Base-by-base conservation (phyloP, 1,139 yeast species). In the Tardiomyces digboiensis region DNA sequence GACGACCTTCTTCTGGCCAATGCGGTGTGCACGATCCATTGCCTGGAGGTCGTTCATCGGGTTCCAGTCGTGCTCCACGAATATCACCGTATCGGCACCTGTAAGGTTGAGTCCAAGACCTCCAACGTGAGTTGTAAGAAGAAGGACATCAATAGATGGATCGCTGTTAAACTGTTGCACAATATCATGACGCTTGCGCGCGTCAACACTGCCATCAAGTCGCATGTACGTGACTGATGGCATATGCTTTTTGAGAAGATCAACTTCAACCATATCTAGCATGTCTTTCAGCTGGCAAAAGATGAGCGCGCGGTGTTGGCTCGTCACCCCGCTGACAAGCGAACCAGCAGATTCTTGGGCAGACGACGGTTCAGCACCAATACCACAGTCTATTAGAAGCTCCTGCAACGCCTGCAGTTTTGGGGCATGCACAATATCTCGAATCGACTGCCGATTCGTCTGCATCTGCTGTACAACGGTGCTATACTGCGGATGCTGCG, bases 31-130 rank as follows among this genome's bases (percentile, higher is more conserved):
- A 59, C 99, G 75, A 62, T 93, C 99, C 99, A 93, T 93, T 0
- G 99, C 99, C 63, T 93, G 99, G 49, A 93, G 71, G 69, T 93
- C 99, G 60, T 88, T 91, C 99, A 93, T 93, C 20, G 99, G 98
- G 61, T 93, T 93, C 99, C 99, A 93, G 64, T 93, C 99, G 60
- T 93, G 99, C 60, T 93, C 99, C 36, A 93, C 95, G 67, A 93
- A 93, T 13, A 93, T 91, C 42, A 93, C 99, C 0, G 98, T 93
- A 61, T 93, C 99, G 0, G 98, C 98, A 50, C 99, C 98, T 0
- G 99, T 93, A 62, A 93, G 73, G 61, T 93, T 93, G 58, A 93
- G 78, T 12, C 99, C 99, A 49, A 93, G 74, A 20, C 99, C 99
- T 61, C 99, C 99, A 40, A 93, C 99, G 63, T 91, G 94, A 0